These are phyloP conservation scores for Kokia cookei DNA, from an alignment of 441 rosid genomes.

Conservation along the genomic window DNA sequence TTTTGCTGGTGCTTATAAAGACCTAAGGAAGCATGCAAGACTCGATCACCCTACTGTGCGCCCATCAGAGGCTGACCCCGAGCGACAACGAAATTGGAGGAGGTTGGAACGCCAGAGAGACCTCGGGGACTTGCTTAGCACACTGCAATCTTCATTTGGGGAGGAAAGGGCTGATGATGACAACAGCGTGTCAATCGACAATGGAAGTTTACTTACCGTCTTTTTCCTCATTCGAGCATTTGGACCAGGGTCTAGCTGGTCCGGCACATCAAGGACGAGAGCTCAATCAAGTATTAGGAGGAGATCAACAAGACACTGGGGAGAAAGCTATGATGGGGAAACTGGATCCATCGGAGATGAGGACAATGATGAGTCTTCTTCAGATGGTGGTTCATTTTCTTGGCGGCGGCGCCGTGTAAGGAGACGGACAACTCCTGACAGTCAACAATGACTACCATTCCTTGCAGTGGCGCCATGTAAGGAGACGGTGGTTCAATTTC, in stretches of 20 bases:
- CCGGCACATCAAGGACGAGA: constrained; percentile 61
- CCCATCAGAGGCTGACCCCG: constrained; percentile 91
- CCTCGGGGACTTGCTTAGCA: constrained; percentile 83
- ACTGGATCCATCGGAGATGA: constrained; percentile 61
- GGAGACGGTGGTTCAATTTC: too few species aligned
- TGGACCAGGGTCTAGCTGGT: constrained; percentile 74
- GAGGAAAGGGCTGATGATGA: constrained; percentile 71
- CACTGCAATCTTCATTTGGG: constrained; percentile 78
- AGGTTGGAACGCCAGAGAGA: constrained; percentile 94
- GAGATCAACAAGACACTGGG: constrained; percentile 65
- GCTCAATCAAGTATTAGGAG: constrained; percentile 54
- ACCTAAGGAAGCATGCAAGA: constrained; percentile 93
- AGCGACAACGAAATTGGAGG: constrained; percentile 86
- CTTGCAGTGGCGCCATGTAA: too few species aligned
- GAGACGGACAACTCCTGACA: constrained; percentile 41
- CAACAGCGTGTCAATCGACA: constrained; percentile 44
- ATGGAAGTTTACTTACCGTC: constrained; percentile 78
- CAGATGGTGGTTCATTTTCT: constrained; percentile 40
- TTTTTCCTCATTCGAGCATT: constrained; percentile 77
- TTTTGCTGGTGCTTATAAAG: constrained; percentile 66
- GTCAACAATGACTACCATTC: constrained; percentile 22
- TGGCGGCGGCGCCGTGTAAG: constrained; percentile 38
- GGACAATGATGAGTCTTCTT: constrained; percentile 35
- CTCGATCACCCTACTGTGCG: constrained; percentile 71
- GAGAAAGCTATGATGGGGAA: constrained; percentile 71